phyloP scores from a whole-genome alignment of 768 basidiomycete genomes.

The Leccinellum rugosiceps region DNA sequence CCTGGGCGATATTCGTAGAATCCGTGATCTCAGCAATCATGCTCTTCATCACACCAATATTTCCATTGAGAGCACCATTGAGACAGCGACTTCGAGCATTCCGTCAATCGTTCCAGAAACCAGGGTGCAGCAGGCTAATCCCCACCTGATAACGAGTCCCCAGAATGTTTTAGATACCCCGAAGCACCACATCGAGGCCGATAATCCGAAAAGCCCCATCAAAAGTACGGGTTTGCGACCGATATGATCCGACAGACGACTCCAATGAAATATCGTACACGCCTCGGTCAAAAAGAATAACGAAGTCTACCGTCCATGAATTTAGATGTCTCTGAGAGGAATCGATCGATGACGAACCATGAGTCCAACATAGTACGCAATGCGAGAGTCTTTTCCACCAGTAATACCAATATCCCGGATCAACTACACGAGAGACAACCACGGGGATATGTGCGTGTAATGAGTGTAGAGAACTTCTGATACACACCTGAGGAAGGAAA shows the following conservation, averaged over 20 bases:
- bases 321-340: not conserved
- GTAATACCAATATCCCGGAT: conserved; percentile 36
- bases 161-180: conserved; percentile 47
- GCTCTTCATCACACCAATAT: conserved; percentile 48
- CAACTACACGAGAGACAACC: conserved; percentile 11
- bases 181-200: conserved; percentile 45
- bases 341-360: conserved; percentile 34
- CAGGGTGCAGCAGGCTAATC: not conserved
- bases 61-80: conserved; percentile 53
- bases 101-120: not conserved
- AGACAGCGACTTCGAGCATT: conserved; percentile 38
- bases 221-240: conserved; percentile 50
- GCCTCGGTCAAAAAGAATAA: conserved; percentile 50
- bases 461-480: not conserved
- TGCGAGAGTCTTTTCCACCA: conserved; percentile 41
- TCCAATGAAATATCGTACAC: conserved; percentile 46
- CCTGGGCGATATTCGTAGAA: conserved; percentile 30
- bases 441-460: not conserved
- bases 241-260: conserved; percentile 46
- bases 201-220: conserved; percentile 42
- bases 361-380: conserved; percentile 48
- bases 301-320: conserved; percentile 35
- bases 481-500: conserved; percentile 61
- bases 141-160: conserved; percentile 40
- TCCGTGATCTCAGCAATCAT: conserved; percentile 43